A percentile compares a stretch with the other conserved stretches of the same genome.
These are phyloP conservation scores for Hymenochaete sp. DNA, from an alignment of 1,284 basidiomycete genomes.

Conservation along the genomic window DNA sequence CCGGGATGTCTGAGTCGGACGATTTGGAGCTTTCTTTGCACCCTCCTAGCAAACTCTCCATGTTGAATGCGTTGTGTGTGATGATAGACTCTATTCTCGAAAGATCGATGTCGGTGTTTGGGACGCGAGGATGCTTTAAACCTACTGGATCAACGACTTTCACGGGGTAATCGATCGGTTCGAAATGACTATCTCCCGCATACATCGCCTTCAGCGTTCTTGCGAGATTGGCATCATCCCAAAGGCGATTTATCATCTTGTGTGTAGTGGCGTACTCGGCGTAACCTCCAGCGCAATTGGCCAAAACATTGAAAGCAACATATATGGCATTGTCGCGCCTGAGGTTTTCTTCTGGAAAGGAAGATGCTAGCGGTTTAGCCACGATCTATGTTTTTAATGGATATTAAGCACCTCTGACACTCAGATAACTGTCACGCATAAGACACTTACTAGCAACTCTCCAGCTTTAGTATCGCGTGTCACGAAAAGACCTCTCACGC, in stretches of 20 bases:
- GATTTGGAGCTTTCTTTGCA: too few relatives aligned
- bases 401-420: not conserved
- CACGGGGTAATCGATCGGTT: slow-evolving; percentile 1
- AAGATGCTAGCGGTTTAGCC: slow-evolving; percentile 6
- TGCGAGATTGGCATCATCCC: slow-evolving; percentile 4
- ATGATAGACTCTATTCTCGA: slow-evolving; percentile 1
- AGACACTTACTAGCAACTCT: slow-evolving; percentile 11
- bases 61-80: slow-evolving; percentile 9
- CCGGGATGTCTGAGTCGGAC: too few relatives aligned
- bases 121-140: not conserved
- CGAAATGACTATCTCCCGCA: not conserved
- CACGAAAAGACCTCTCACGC: slow-evolving; percentile 7
- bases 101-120: slow-evolving; percentile 10
- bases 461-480: slow-evolving; percentile 11
- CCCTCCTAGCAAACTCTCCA: too few relatives aligned
- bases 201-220: not conserved
- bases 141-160: too few relatives aligned
- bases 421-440: too few relatives aligned
- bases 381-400: not conserved
- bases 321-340: not conserved
- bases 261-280: not conserved
- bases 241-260: slow-evolving; percentile 1
- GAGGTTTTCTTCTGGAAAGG: not conserved
- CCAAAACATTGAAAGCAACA: slow-evolving; percentile 2
- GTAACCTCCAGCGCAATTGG: not conserved